These are phyloP conservation scores for Malus asiatica DNA, from an alignment of 306 rosid genomes.

Conservation along the genomic window DNA sequence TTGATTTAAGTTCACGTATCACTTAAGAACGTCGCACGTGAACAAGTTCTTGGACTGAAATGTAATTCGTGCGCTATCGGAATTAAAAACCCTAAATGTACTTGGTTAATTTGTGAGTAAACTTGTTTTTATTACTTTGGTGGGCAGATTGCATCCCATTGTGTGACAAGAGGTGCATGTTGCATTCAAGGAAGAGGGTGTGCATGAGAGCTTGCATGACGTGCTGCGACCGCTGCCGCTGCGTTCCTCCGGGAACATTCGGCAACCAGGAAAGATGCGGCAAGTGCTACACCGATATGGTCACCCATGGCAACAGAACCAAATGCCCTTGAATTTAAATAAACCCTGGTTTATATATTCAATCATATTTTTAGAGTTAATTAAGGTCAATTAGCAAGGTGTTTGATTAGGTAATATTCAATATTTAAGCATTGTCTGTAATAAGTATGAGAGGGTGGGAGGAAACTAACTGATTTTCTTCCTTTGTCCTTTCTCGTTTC, in stretches of 20 bases:
- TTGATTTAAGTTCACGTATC: too few species aligned
- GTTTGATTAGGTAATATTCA: not conserved
- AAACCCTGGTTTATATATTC: not conserved
- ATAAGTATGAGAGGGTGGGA: not conserved
- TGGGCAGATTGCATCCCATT: conserved; percentile 60
- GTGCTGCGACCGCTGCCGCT: conserved; percentile 80
- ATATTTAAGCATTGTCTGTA: too few species aligned
- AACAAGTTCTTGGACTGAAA: too few species aligned
- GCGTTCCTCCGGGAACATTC: conserved; percentile 89
- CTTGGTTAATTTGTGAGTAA: not conserved
- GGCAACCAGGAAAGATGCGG: conserved; percentile 84
- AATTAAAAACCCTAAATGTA: too few species aligned
- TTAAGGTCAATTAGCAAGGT: not conserved
- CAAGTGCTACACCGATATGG: conserved; percentile 77
- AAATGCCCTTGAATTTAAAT: conserved; percentile 57
- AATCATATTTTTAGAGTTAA: not conserved
- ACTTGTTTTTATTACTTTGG: not conserved
- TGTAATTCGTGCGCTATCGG: too few species aligned
- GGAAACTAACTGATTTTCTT: not conserved
- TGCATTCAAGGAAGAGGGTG: conserved; percentile 45
- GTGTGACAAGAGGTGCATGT: conserved; percentile 51
- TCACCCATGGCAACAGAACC: conserved; percentile 51
- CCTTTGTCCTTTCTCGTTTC: not conserved
- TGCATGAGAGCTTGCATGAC: conserved; percentile 77
- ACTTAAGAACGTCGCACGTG: too few species aligned